A percentile compares a stretch with the other conserved stretches of the same genome.
Evolutionary conservation across 768 basidiomycete species (phyloP).

Genomic region (Amanita fuliginea): DNA sequence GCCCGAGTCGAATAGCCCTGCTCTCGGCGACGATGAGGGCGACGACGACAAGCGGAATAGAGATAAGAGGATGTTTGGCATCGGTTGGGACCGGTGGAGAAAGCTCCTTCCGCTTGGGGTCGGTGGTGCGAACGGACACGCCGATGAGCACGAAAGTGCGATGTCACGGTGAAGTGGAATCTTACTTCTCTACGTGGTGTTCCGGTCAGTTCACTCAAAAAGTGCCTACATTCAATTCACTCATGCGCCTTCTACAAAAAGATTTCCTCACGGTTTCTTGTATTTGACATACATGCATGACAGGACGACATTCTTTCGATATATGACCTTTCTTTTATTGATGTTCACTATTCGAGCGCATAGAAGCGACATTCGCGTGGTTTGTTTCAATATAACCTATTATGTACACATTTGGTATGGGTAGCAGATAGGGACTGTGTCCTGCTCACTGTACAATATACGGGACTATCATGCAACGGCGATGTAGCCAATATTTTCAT

Average conservation of each 20-base stretch:
- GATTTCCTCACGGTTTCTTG: not conserved
- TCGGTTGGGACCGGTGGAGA: conserved; percentile 10
- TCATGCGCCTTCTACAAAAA: not conserved
- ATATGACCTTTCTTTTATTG: no score
- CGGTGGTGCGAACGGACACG: not conserved
- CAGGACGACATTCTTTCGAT: not conserved
- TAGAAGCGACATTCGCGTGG: not conserved
- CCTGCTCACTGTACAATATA: conserved; percentile 4
- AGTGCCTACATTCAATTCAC: not conserved
- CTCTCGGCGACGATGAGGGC: conserved; percentile 7
- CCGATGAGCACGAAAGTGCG: not conserved
- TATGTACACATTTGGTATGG: conserved; percentile 2
- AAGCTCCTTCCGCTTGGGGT: conserved; percentile 8
- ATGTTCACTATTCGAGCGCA: no score
- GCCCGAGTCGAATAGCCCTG: conserved; percentile 9
- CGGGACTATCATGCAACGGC: not conserved
- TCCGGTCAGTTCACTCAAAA: not conserved
- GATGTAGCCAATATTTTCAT: not conserved
- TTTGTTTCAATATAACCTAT: not conserved
- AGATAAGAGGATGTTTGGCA: conserved; percentile 8
- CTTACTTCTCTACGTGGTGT: not conserved
- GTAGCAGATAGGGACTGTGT: conserved; percentile 2
- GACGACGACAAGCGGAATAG: conserved; percentile 8
- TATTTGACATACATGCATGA: not conserved
- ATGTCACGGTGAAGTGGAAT: not conserved